These are phyloP conservation scores for Aureococcus anophagefferens DNA, from an alignment of 108 stramenopile species.

Conservation along the genomic window DNA sequence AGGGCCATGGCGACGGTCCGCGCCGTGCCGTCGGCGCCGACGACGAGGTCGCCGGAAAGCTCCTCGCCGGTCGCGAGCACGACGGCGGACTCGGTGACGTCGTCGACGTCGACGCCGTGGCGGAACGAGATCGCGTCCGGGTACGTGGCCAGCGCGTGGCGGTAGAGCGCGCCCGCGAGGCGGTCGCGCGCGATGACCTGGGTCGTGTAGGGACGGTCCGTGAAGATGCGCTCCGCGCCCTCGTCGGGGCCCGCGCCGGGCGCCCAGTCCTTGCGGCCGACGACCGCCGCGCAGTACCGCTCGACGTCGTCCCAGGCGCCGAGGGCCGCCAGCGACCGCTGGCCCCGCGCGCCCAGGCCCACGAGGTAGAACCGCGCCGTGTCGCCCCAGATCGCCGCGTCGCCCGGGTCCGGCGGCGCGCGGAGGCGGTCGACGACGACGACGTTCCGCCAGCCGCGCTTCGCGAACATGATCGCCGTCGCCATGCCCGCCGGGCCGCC, in stretches of 20 bases:
- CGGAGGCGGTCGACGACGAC: constrained; percentile 51
- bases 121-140: too few relatives aligned
- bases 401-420: constrained; percentile 47
- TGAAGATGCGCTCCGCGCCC: constrained; percentile 33
- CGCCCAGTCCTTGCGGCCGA: constrained; percentile 72
- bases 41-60: constrained; percentile 30
- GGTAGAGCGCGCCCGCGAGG: constrained; percentile 20
- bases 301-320: constrained; percentile 60
- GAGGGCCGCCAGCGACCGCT: constrained; percentile 53
- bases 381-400: constrained; percentile 51
- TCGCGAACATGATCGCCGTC: too few relatives aligned
- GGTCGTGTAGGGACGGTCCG: not conserved
- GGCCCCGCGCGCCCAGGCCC: constrained; percentile 71
- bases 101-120: too few relatives aligned
- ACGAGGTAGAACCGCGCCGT: constrained; percentile 58
- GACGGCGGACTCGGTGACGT: constrained; percentile 1
- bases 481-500: too few relatives aligned
- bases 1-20: constrained; percentile 55
- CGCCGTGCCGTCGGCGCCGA: constrained; percentile 62
- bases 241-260: constrained; percentile 21
- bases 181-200: constrained; percentile 26
- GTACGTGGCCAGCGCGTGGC: constrained; percentile 24
- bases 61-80: not conserved
- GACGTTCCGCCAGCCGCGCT: constrained; percentile 22
- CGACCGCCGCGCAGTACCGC: constrained; percentile 46